Evolutionary conservation across 2,329 filamentous ascomycete species (phyloP), one percentile per base, ranked within the genome.

Genomic region (Cytospora leucostoma): DNA sequence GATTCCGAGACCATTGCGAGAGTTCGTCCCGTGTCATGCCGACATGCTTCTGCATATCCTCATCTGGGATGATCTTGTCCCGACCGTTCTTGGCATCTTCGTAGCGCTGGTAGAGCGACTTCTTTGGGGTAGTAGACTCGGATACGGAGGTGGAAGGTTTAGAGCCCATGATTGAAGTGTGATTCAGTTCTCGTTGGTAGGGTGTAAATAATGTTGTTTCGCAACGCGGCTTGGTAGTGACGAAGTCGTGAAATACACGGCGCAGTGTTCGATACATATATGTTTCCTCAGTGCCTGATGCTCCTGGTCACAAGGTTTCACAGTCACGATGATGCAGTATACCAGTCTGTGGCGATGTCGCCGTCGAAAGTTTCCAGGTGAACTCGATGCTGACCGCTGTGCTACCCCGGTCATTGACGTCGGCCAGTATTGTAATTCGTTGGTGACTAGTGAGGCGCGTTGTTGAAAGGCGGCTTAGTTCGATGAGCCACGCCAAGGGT

Each of bases 91-190:
- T 67, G 58, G 66, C 66, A 49, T 70, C 67, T 19, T 64, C n/a
- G 52, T 65, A 71, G 19, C 68, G 68, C 19, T 61, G 64, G 52
- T 71, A 71, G 54, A 68, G 66, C 6, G 68, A 70, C 13, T 62
- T 65, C 40, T 65, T 62, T 19, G 44, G n/a, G 19, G 44, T 21
- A 11, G 44, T 21, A 11, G 44, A 21, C 11, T 47, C 44, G 44
- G 44, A 11, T 10, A 21, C 44, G 4, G 6, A 10, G 10, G n/a
- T 7, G 10, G 44, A 47, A 4, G 44, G 44, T 47, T 21, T 47
- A 19, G 44, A 47, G 44, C 44, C 44, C 44, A 47, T 47, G 44
- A 10, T 47, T 7, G n/a, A 12, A 11, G 44, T 21, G n/a, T 21
- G 40, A 4, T 47, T 21, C 44, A 17, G 5, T 47, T 21, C 8